Evolutionary conservation across 2,329 filamentous ascomycete species (phyloP).

Genomic region (Apiospora saccharicola): DNA sequence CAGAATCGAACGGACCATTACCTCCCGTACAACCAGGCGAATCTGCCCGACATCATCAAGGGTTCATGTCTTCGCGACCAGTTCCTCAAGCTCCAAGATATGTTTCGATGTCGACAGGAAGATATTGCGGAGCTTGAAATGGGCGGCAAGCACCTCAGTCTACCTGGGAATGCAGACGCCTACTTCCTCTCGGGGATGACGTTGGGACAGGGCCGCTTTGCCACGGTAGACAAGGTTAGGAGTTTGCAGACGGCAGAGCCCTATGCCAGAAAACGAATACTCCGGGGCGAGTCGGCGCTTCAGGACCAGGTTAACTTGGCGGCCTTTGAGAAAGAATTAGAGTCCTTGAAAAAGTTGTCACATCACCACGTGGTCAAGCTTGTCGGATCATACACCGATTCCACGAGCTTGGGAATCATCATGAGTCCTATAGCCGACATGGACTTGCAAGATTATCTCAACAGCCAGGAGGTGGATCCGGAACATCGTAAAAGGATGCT

Average conservation of each 20-base stretch:
- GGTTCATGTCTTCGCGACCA: too few species aligned
- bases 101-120: too few species aligned
- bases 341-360: background rate
- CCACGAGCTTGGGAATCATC: background rate
- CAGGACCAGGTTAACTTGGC: background rate
- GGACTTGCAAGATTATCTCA: background rate
- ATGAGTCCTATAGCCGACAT: slow-evolving; percentile 9
- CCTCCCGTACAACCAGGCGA: too few species aligned
- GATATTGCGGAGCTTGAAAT: too few species aligned
- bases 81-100: too few species aligned
- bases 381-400: background rate
- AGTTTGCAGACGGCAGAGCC: background rate
- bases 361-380: background rate
- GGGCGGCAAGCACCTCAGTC: too few species aligned
- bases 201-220: background rate
- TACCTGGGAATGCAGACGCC: too few species aligned
- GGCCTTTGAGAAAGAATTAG: background rate
- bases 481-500: background rate
- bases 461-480: background rate
- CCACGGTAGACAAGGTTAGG: slow-evolving; percentile 8
- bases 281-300: background rate
- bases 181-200: too few species aligned
- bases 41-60: too few species aligned
- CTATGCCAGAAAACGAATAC: slow-evolving; percentile 4
- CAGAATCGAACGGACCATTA: too few species aligned